phyloP scores from a whole-genome alignment of 495 filamentous ascomycete genomes.

The Margaritispora aquatica region DNA sequence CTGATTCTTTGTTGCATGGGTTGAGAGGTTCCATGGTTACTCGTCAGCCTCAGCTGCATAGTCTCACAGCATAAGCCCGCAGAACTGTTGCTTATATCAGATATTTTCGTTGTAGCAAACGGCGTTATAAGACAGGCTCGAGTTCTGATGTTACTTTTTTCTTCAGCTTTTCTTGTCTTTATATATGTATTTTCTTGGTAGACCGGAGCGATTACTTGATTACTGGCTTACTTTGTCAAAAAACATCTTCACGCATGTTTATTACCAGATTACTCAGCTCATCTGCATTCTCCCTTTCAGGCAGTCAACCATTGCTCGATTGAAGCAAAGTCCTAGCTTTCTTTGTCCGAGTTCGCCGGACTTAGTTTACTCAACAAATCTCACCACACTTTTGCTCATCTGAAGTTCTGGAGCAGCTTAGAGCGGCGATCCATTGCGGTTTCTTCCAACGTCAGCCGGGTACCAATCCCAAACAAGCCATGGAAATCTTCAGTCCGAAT shows the following conservation, averaged over 20 bases:
- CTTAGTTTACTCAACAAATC: background rate
- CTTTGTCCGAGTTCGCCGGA: background rate
- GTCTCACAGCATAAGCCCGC: background rate
- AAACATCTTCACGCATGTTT: background rate
- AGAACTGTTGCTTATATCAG: background rate
- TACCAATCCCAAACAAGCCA: background rate
- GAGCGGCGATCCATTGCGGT: background rate
- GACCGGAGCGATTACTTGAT: background rate
- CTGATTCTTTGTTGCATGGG: background rate
- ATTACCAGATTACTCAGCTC: background rate
- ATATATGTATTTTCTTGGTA: background rate
- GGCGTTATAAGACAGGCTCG: background rate
- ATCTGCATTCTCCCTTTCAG: background rate
- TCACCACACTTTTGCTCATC: background rate
- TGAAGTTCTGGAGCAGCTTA: background rate
- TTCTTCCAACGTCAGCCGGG: background rate
- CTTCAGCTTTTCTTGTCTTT: background rate
- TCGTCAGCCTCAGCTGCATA: background rate
- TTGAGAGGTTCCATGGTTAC: background rate
- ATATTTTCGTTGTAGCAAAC: background rate
- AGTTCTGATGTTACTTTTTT: background rate
- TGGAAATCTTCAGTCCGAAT: background rate
- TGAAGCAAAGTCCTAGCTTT: no score
- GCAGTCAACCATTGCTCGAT: no score
- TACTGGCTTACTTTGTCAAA: no score